Conservation (phyloP, 108 stramenopile species). For the Asterionellopsis glacialis region DNA sequence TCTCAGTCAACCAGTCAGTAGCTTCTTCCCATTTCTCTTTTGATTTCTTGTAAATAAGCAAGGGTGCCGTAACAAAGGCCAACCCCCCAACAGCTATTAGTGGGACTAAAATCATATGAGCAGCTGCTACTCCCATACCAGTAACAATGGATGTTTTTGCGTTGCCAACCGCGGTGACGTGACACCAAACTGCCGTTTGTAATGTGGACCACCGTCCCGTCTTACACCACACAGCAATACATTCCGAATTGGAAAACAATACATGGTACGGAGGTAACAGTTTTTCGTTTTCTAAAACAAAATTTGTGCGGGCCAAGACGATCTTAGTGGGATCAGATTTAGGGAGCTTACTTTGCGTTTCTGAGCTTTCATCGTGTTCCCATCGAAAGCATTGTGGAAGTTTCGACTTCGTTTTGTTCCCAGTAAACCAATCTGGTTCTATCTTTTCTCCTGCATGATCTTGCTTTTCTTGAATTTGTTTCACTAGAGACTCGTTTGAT, state of each 20-base stretch:
- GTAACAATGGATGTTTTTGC: conserved; percentile 28
- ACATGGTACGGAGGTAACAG: conserved; percentile 10
- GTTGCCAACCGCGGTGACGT: conserved; percentile 45
- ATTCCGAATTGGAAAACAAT: conserved; percentile 9
- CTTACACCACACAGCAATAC: conserved; percentile 11
- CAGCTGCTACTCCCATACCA: conserved; percentile 24
- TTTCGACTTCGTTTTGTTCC: too few relatives aligned
- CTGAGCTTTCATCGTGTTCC: too few relatives aligned
- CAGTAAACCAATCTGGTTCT: too few relatives aligned
- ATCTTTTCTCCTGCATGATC: too few relatives aligned
- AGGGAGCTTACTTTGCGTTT: background rate
- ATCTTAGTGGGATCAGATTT: conserved; percentile 1
- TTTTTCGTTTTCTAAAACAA: conserved; percentile 5
- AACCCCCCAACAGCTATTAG: conserved; percentile 35
- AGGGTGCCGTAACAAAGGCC: conserved; percentile 39
- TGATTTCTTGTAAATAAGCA: conserved; percentile 38
- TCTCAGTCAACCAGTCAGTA: conserved; percentile 38
- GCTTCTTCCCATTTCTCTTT: conserved; percentile 28
- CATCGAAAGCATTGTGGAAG: too few relatives aligned
- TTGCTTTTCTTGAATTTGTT: too few relatives aligned
- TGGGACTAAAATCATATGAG: conserved; percentile 36
- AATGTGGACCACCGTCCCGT: conserved; percentile 2
- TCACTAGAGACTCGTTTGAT: too few relatives aligned
- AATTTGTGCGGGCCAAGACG: conserved; percentile 2
- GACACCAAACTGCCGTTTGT: conserved; percentile 24